A percentile compares a stretch with the other conserved stretches of the same genome.
These are phyloP conservation scores for Russula sp. DNA, from an alignment of 768 basidiomycete genomes.

Conservation along the genomic window DNA sequence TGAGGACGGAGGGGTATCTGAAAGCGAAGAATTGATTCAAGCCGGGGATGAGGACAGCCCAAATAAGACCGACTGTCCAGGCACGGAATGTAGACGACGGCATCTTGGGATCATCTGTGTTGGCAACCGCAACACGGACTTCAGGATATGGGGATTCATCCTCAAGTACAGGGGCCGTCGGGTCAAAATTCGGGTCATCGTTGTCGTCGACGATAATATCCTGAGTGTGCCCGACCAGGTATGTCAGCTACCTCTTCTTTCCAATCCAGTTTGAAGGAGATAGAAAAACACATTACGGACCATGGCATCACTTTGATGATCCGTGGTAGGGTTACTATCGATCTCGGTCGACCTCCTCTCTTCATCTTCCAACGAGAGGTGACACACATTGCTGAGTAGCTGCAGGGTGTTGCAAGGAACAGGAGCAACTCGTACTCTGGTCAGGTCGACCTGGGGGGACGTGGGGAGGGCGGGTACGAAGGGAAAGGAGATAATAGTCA, in stretches of 20 bases:
- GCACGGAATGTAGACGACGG: constrained; percentile 39
- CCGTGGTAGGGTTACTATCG: constrained; percentile 25
- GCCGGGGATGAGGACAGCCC: constrained; percentile 61
- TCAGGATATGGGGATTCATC: constrained; percentile 56
- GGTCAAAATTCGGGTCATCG: constrained; percentile 40
- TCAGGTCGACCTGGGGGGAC: not conserved
- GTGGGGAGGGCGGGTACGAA: not conserved
- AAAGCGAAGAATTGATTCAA: constrained; percentile 80
- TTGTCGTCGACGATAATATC: constrained; percentile 31
- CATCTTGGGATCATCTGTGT: constrained; percentile 47
- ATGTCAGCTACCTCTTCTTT: no score
- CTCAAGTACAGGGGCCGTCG: constrained; percentile 34
- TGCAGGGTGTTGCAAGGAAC: not conserved
- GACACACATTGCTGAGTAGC: constrained; percentile 14
- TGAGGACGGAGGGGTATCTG: constrained; percentile 54
- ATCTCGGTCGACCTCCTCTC: constrained; percentile 32
- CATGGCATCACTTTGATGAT: not conserved
- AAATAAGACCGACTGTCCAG: constrained; percentile 42
- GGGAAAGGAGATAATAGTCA: not conserved
- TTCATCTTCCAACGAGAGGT: constrained; percentile 9
- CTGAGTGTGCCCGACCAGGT: not conserved
- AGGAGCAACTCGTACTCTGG: constrained; percentile 4
- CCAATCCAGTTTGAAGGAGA: not conserved
- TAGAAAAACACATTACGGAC: not conserved
- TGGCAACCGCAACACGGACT: constrained; percentile 50